phyloP scores from a whole-genome alignment of 1,284 basidiomycete species.

The Cryptococcus maquisensis region DNA sequence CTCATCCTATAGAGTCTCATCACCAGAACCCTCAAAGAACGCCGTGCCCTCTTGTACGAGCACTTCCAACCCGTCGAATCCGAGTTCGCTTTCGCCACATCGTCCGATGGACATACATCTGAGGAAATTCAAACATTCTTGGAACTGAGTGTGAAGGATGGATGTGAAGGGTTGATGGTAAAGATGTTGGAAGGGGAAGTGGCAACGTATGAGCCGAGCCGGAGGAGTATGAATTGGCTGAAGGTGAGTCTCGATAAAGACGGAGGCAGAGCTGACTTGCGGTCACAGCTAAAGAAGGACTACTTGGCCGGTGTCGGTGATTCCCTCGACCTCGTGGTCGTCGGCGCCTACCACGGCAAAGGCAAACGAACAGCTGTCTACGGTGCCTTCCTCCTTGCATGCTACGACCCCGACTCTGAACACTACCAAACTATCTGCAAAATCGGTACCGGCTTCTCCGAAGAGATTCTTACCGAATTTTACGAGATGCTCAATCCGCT shows the following conservation, averaged over 20 bases:
- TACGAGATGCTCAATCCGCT: constrained; percentile 76
- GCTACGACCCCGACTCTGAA: constrained; percentile 86
- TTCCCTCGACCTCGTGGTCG: constrained; percentile 92
- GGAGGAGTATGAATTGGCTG: constrained; percentile 94
- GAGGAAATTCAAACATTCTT: constrained; percentile 95
- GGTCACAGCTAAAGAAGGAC: constrained; percentile 83
- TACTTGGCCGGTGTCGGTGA: constrained; percentile 96
- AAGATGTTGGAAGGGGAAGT: constrained; percentile 92
- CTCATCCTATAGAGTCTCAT: constrained; percentile 38
- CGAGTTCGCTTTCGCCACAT: constrained; percentile 90
- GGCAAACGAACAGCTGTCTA: constrained; percentile 96
- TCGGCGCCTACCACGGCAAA: constrained; percentile 95
- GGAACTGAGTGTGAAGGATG: constrained; percentile 94
- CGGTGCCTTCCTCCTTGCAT: constrained; percentile 90
- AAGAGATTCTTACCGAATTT: constrained; percentile 80
- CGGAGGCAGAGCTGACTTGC: neutral
- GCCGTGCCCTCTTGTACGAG: constrained; percentile 69
- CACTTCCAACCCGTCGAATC: constrained; percentile 79
- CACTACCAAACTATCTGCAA: constrained; percentile 97
- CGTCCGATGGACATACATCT: constrained; percentile 79
- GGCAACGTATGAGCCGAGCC: constrained; percentile 91
- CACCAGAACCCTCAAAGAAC: constrained; percentile 52
- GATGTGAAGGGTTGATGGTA: constrained; percentile 98
- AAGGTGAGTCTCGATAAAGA: constrained; percentile 59
- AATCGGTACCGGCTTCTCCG: constrained; percentile 96